phyloP scores from a whole-genome alignment of 208 protist species.

The Acanthamoeba healyi region DNA sequence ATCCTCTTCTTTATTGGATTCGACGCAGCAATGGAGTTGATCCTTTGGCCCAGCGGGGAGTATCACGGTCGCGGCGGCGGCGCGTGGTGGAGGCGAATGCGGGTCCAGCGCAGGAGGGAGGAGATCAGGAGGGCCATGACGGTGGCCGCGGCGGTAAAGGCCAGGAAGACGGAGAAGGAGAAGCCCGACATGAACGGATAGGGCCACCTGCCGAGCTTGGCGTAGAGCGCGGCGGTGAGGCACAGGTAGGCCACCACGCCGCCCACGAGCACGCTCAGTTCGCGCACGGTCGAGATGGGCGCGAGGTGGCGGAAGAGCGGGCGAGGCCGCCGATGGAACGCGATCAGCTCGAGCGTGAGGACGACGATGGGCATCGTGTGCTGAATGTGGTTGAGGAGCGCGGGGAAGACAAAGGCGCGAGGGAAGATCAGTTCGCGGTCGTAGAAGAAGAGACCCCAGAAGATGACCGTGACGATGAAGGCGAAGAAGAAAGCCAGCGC shows the following conservation, averaged over 20 bases:
- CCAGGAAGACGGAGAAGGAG: background rate
- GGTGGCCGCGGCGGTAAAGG: background rate
- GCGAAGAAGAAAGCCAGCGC: constrained; percentile 2
- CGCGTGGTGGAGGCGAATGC: background rate
- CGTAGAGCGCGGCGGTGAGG: background rate
- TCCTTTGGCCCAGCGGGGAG: background rate
- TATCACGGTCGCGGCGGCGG: background rate
- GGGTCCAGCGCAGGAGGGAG: background rate
- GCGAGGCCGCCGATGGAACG: background rate
- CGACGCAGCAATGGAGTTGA: background rate
- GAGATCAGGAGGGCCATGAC: background rate
- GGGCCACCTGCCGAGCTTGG: background rate
- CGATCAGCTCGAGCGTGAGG: background rate
- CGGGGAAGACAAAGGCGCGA: background rate
- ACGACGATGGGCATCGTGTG: background rate
- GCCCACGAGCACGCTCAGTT: background rate
- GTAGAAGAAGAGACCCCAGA: constrained; percentile 54
- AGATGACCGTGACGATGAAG: background rate
- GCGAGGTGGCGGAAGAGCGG: background rate
- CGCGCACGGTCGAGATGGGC: background rate
- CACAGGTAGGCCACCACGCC: background rate
- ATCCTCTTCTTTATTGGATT: too few relatives aligned
- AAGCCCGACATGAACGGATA: constrained; percentile 37
- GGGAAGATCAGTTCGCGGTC: constrained; percentile 44
- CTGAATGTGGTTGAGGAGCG: constrained; percentile 3